Evolutionary conservation across 768 basidiomycete species (phyloP).

Genomic region (Cyathus striatus): DNA sequence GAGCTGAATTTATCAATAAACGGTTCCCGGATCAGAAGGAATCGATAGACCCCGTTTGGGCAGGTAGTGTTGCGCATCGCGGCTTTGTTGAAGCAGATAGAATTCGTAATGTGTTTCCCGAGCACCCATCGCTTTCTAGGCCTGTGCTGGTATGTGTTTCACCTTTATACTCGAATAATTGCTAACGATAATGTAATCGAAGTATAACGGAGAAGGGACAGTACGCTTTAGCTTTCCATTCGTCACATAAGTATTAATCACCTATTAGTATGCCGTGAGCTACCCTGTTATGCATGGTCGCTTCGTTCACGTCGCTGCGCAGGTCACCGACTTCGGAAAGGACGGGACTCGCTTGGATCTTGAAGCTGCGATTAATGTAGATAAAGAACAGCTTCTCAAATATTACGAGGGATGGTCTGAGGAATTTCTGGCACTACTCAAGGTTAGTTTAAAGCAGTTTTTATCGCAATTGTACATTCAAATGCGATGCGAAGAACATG

Average conservation of each 20-base stretch:
- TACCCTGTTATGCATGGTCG: not conserved
- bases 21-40: not conserved
- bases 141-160: not conserved
- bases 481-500: not conserved
- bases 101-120: not conserved
- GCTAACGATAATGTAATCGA: no score
- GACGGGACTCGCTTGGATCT: not conserved
- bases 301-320: not conserved
- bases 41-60: constrained; percentile 2
- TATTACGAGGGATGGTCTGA: not conserved
- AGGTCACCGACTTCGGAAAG: not conserved
- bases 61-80: not conserved
- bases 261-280: not conserved
- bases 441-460: not conserved
- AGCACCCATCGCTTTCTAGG: not conserved
- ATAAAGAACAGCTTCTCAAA: not conserved
- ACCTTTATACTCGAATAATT: no score
- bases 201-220: no score
- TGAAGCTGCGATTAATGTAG: not conserved
- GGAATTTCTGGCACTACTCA: not conserved
- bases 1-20: not conserved
- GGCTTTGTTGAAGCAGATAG: not conserved
- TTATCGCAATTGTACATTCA: not conserved
- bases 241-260: no score
- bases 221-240: no score